phyloP scores from a whole-genome alignment of 1,284 basidiomycete genomes.

The Agroathelia rolfsii region DNA sequence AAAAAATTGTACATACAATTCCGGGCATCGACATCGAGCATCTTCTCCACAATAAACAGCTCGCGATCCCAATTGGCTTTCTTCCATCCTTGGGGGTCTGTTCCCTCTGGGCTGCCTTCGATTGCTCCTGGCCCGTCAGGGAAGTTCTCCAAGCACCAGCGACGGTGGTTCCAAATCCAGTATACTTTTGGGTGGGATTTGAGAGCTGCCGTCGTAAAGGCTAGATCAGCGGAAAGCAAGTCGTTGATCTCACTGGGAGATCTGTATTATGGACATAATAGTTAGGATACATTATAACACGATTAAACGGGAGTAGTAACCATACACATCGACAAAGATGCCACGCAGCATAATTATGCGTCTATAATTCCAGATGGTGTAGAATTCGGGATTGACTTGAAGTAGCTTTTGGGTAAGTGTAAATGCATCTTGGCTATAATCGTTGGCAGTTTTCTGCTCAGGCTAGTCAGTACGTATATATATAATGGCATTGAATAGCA shows the following conservation, averaged over 20 bases:
- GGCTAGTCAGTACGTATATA: constrained; percentile 4
- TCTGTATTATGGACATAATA: constrained; percentile 26
- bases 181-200: constrained; percentile 88
- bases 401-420: constrained; percentile 69
- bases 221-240: constrained; percentile 64
- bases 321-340: constrained; percentile 59
- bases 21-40: constrained; percentile 79
- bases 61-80: constrained; percentile 75
- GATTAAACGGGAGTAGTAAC: neutral
- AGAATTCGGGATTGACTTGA: constrained; percentile 81
- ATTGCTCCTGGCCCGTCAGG: constrained; percentile 53
- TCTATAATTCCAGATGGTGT: constrained; percentile 90
- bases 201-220: constrained; percentile 70
- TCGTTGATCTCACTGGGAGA: constrained; percentile 52
- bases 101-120: too few species aligned
- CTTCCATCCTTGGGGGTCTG: constrained; percentile 57
- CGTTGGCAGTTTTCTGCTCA: constrained; percentile 53
- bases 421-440: constrained; percentile 63
- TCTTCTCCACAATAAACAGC: constrained; percentile 77
- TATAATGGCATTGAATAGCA: neutral
- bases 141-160: constrained; percentile 84
- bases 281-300: constrained; percentile 5
- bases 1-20: constrained; percentile 64
- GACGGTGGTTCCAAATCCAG: constrained; percentile 94
- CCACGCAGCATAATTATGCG: constrained; percentile 68